Evolutionary conservation across 306 rosid species (phyloP), one percentile per base, ranked within the genome.

Genomic region (Inga laurina): DNA sequence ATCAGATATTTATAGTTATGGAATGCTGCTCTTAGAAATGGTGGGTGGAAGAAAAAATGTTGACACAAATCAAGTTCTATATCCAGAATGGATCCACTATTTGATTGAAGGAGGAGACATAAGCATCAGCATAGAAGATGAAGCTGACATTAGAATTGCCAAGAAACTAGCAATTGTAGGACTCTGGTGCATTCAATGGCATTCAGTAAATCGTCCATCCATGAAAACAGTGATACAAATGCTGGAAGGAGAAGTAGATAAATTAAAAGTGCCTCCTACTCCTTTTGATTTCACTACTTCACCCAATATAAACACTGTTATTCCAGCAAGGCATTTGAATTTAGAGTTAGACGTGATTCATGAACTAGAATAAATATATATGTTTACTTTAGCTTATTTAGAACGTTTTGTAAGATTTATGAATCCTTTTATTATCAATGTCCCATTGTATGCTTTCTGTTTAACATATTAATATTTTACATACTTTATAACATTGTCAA

Each of bases 171-270:
- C 75, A 3, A 79, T 86, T 1, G 81, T 74, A 5, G 89, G 72
- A 22, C 72, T 86, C 18, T 82, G 88, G 84, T 79, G 86, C 49
- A 79, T 82, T 24, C 86, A 79, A 4, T 73, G 76, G 79, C 32
- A 70, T n/a, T 76, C 82, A 2, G 3, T 30, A 6, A 67, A 82
- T 18, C 78, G 82, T 1, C 86, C 86, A 35, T 82, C 86, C 1
- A 86, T 86, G 64, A 82, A 35, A 81, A 0, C 18, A 1, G 79
- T 46, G 37, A 1, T 81, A 1, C 79, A 72, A 51, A 82, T 85
- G 88, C 45, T 85, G 0, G 83, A 85, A 79, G 76, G 35, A 62
- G 64, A 73, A 7, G 49, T 61, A 9, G 84, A 59, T 0, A 32
- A 57, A 13, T 32, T 80, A 4, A 48, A 14, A 0, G n/a, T 80